These are phyloP conservation scores for Apium graveolens DNA, from an alignment of 129 eudicot species.

Conservation along the genomic window DNA sequence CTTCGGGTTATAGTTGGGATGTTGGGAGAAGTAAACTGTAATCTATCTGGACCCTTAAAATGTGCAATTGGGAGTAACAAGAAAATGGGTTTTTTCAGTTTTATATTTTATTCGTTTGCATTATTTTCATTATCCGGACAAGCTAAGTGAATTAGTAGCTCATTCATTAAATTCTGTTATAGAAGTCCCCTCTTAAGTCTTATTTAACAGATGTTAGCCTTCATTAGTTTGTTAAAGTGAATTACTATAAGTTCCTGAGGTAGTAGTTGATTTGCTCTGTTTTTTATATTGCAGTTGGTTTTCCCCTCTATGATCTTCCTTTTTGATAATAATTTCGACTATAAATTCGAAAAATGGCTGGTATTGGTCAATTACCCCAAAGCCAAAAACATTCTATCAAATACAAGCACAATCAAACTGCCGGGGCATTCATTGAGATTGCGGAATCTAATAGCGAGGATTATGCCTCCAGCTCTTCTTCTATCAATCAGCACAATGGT, in stretches of 20 bases:
- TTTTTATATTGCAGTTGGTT: constrained; percentile 38
- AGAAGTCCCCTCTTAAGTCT: neutral
- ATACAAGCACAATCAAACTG: constrained; percentile 39
- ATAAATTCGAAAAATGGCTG: constrained; percentile 29
- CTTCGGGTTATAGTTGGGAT: neutral
- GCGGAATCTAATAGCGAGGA: constrained; percentile 30
- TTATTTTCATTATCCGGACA: neutral
- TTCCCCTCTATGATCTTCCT: constrained; percentile 15
- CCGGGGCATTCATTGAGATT: constrained; percentile 41
- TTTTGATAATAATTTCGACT: constrained; percentile 11
- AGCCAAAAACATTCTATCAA: constrained; percentile 44
- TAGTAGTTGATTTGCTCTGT: neutral
- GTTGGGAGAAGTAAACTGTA: neutral
- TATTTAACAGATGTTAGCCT: neutral
- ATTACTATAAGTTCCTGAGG: neutral
- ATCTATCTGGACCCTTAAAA: too few relatives aligned
- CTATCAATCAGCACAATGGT: constrained; percentile 22
- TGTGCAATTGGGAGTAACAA: neutral
- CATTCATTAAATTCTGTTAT: neutral
- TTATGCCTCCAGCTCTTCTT: constrained; percentile 25
- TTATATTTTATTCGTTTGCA: neutral
- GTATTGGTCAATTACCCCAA: constrained; percentile 30
- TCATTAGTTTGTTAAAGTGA: neutral
- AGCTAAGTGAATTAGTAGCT: neutral
- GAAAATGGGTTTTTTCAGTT: neutral